Evolutionary conservation across 202 grass and related monocot species (phyloP).

Genomic region (Sporobolus alterniflorus): DNA sequence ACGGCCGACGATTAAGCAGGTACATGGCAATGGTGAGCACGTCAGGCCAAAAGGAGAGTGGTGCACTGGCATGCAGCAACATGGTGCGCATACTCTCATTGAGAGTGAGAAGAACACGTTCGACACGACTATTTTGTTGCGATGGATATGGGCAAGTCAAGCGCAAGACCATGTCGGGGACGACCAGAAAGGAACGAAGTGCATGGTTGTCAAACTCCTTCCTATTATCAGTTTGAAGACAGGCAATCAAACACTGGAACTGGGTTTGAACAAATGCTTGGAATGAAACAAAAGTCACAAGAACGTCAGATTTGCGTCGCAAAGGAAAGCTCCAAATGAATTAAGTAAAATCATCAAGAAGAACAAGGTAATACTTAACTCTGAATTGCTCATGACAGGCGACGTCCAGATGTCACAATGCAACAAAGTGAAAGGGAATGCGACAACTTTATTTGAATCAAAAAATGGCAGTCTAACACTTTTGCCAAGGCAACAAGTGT

Average conservation of each 20-base stretch:
- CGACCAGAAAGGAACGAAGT: too few relatives aligned
- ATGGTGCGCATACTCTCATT: too few relatives aligned
- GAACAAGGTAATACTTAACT: not conserved
- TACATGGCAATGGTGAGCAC: too few relatives aligned
- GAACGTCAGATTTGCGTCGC: not conserved
- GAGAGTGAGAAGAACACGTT: not conserved
- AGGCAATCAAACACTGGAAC: not conserved
- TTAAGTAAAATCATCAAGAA: not conserved
- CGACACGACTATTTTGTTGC: not conserved
- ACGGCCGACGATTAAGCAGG: too few relatives aligned
- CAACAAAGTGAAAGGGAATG: not conserved
- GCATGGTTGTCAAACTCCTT: not conserved
- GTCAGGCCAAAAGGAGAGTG: too few relatives aligned
- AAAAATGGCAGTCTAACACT: not conserved
- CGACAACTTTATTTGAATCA: too few relatives aligned
- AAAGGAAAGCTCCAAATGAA: not conserved
- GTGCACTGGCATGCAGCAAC: too few relatives aligned
- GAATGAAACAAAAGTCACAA: not conserved
- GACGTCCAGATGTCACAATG: not conserved
- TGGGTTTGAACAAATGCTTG: not conserved
- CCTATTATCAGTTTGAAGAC: not conserved
- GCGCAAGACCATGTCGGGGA: too few relatives aligned
- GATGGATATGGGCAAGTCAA: too few relatives aligned
- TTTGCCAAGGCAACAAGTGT: not conserved
- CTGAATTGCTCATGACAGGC: not conserved